These are phyloP conservation scores for Prunus armeniaca DNA, from an alignment of 306 rosid species.

Conservation along the genomic window DNA sequence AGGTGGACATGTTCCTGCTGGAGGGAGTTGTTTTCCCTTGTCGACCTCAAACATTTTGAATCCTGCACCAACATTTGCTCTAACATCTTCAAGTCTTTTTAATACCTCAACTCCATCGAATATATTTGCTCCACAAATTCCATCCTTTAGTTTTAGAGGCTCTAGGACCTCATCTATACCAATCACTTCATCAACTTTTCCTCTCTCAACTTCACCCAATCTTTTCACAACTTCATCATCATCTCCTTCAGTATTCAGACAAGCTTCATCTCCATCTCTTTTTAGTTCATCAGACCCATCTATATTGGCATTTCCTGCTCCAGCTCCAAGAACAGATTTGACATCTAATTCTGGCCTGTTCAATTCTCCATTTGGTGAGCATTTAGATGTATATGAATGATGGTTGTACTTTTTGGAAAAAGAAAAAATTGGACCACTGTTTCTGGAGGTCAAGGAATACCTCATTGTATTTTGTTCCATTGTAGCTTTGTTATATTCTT, in stretches of 20 bases:
- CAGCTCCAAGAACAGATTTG: neutral
- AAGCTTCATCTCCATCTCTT: neutral
- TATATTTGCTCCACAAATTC: slow-evolving; percentile 60
- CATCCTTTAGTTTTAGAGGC: slow-evolving; percentile 45
- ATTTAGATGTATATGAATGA: neutral
- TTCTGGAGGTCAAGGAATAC: no score
- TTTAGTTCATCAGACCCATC: neutral
- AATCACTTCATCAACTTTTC: slow-evolving; percentile 61
- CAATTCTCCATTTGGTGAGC: slow-evolving; percentile 69
- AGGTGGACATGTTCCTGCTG: slow-evolving; percentile 83
- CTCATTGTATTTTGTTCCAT: no score
- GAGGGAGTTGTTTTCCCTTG: slow-evolving; percentile 47
- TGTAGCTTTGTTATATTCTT: no score
- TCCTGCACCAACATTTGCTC: slow-evolving; percentile 56
- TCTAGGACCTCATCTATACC: slow-evolving; percentile 55
- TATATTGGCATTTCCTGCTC: neutral
- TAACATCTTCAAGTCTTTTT: slow-evolving; percentile 63
- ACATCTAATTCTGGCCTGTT: slow-evolving; percentile 59
- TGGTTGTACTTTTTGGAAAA: no score
- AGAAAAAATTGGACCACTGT: no score
- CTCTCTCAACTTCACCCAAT: slow-evolving; percentile 45
- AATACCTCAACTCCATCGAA: slow-evolving; percentile 49
- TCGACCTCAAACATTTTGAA: slow-evolving; percentile 47
- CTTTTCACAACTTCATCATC: neutral
- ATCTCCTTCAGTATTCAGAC: neutral